These are phyloP conservation scores for Jamesozyma piceae DNA, from an alignment of 805 yeast genomes.

Conservation along the genomic window DNA sequence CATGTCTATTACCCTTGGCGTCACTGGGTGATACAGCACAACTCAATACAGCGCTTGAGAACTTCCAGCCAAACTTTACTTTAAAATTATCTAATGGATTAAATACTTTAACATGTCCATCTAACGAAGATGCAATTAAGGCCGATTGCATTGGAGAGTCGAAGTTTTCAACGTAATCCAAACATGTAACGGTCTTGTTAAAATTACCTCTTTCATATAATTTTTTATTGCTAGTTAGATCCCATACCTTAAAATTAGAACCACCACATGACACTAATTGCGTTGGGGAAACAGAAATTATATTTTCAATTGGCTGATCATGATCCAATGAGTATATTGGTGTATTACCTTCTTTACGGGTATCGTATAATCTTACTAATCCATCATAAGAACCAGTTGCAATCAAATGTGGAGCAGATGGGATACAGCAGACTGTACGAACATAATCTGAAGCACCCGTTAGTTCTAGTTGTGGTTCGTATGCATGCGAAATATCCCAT, in stretches of 20 bases:
- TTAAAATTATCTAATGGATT: conserved; percentile 73
- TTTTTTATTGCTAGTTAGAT: conserved; percentile 61
- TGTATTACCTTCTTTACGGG: conserved; percentile 41
- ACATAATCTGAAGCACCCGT: conserved; percentile 80
- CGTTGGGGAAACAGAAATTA: conserved; percentile 68
- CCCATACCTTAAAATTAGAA: conserved; percentile 83
- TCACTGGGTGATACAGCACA: conserved; percentile 77
- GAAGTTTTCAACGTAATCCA: conserved; percentile 32
- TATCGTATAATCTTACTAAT: conserved; percentile 69
- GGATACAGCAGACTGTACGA: conserved; percentile 70
- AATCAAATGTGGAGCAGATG: conserved; percentile 65
- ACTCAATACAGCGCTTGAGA: conserved; percentile 83
- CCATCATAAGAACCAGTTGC: conserved; percentile 95
- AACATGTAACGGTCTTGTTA: conserved; percentile 85
- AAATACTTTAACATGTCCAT: conserved; percentile 94
- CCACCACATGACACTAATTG: conserved; percentile 71
- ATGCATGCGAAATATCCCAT: conserved; percentile 75
- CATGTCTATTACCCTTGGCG: conserved; percentile 48
- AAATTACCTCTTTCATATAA: conserved; percentile 72
- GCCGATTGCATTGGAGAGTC: conserved; percentile 34
- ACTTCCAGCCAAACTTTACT: conserved; percentile 95
- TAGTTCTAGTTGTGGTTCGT: conserved; percentile 62
- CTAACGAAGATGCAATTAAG: conserved; percentile 84
- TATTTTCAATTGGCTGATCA: conserved; percentile 74
- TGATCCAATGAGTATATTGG: conserved; percentile 64